These are phyloP conservation scores for Mycena haematopus DNA, from an alignment of 768 basidiomycete genomes.

Conservation along the genomic window DNA sequence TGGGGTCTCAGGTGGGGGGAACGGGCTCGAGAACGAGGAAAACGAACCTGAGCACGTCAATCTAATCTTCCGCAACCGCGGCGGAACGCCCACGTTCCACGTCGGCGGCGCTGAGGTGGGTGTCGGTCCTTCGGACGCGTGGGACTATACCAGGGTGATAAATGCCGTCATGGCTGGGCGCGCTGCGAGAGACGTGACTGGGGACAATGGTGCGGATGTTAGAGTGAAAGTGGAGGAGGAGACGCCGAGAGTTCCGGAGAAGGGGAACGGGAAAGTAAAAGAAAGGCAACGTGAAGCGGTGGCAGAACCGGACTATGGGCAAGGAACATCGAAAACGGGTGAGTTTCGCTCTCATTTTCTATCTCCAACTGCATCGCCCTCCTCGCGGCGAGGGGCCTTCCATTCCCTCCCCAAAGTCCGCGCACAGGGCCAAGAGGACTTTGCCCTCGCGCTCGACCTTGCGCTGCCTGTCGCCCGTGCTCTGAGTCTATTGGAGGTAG, in stretches of 20 bases:
- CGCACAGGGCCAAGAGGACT: no score
- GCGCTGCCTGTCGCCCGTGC: no score
- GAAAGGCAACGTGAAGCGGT: no score
- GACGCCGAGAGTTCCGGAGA: not conserved
- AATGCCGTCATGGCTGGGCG: not conserved
- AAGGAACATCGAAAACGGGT: no score
- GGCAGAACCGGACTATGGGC: no score
- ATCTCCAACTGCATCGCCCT: no score
- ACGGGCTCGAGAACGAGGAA: no score
- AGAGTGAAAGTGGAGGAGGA: conserved; percentile 12
- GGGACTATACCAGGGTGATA: conserved; percentile 1
- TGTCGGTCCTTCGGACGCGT: not conserved
- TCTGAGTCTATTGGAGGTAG: no score
- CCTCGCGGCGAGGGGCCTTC: no score
- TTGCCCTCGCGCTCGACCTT: no score
- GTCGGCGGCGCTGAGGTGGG: conserved; percentile 26
- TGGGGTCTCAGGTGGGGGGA: not conserved
- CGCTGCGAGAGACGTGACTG: not conserved
- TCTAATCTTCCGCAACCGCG: conserved; percentile 19
- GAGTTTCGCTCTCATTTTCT: no score
- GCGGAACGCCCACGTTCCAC: conserved; percentile 25
- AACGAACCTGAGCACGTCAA: not conserved
- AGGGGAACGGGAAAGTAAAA: not conserved
- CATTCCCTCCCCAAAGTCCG: no score
- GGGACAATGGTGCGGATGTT: not conserved